Evolutionary conservation across 2,329 filamentous ascomycete genomes (phyloP).

Genomic region (Epichloe uncinata): DNA sequence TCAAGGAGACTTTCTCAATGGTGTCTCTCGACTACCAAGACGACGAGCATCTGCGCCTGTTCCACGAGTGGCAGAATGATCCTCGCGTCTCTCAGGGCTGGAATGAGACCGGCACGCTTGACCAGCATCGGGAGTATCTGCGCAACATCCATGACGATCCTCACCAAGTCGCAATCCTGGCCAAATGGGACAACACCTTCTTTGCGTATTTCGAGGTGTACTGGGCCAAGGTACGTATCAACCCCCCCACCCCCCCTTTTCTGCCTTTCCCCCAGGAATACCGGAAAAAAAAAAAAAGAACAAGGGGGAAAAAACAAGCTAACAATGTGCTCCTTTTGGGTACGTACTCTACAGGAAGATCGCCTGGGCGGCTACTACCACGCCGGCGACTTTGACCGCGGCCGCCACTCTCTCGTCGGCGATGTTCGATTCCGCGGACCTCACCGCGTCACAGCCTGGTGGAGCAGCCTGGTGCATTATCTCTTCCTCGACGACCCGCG

Average conservation of each 20-base stretch:
- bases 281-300: background rate
- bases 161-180: slow-evolving; percentile 54
- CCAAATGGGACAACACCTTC: slow-evolving; percentile 51
- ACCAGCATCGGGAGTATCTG: slow-evolving; percentile 43
- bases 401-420: slow-evolving; percentile 44
- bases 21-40: slow-evolving; percentile 52
- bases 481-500: slow-evolving; percentile 48
- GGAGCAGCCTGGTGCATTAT: slow-evolving; percentile 49
- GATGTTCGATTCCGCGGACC: slow-evolving; percentile 46
- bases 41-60: slow-evolving; percentile 47
- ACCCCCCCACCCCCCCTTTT: too few relatives aligned
- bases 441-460: slow-evolving; percentile 48
- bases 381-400: slow-evolving; percentile 42
- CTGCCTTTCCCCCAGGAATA: background rate
- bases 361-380: slow-evolving; percentile 42
- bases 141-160: slow-evolving; percentile 46
- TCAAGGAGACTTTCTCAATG: slow-evolving; percentile 62
- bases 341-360: slow-evolving; percentile 30
- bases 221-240: slow-evolving; percentile 45
- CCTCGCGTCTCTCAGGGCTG: slow-evolving; percentile 63
- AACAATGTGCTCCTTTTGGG: background rate
- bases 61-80: slow-evolving; percentile 70
- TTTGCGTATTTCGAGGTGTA: slow-evolving; percentile 71
- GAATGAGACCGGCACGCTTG: slow-evolving; percentile 61
- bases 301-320: background rate